Percentiles rank a stretch among this genome's conserved stretches.
Evolutionary conservation across 148 eudicot species (phyloP).

Genomic region (Vaccinium macrocarpon): DNA sequence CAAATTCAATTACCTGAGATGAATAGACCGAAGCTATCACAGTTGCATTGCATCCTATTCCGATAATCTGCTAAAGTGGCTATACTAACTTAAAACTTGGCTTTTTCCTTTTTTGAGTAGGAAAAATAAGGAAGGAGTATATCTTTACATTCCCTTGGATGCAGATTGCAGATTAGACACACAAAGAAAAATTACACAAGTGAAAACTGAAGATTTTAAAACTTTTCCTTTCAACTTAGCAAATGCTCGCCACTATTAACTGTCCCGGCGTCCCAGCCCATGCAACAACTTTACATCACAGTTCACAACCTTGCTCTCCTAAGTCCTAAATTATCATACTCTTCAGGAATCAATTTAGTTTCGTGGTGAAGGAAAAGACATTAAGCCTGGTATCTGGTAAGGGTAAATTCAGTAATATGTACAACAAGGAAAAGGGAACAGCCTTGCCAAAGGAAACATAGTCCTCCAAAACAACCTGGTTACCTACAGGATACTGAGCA

Average conservation of each 20-base stretch:
- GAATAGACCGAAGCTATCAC: slow-evolving; percentile 9
- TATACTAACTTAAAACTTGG: neutral
- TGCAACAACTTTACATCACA: neutral
- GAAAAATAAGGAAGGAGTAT: neutral
- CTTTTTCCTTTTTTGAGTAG: neutral
- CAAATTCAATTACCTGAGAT: slow-evolving; percentile 83
- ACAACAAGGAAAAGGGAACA: slow-evolving; percentile 1
- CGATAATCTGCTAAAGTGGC: neutral
- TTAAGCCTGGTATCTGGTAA: neutral
- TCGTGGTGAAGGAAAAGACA: neutral
- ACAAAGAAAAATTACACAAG: neutral
- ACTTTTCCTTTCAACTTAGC: neutral
- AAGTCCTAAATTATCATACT: neutral
- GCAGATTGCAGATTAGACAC: neutral
- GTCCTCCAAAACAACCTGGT: neutral
- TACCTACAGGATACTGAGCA: neutral
- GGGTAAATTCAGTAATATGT: neutral
- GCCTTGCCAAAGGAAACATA: slow-evolving; percentile 2
- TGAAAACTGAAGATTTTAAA: neutral
- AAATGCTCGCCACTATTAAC: neutral
- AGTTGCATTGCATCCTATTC: neutral
- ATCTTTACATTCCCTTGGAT: neutral
- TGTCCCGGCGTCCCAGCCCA: neutral
- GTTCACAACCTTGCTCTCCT: neutral
- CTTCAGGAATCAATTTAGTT: neutral